Conservation (phyloP, 2,329 filamentous ascomycete genomes). For the Colletotrichum tropicicola region DNA sequence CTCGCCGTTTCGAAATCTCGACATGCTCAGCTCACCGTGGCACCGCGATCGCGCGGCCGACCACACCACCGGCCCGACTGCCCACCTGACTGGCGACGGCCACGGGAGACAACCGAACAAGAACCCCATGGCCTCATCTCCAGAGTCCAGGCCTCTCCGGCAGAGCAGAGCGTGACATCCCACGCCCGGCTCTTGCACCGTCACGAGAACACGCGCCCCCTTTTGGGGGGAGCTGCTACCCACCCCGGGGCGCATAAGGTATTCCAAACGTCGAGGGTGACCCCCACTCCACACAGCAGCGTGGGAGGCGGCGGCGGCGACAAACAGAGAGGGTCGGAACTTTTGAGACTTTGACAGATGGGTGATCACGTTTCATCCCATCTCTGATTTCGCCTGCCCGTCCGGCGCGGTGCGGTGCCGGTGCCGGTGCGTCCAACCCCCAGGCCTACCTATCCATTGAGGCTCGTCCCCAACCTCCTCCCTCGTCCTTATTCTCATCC, state of each 20-base stretch:
- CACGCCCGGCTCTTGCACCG: neutral
- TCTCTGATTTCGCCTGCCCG: neutral
- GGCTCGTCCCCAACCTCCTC: conserved; percentile 15
- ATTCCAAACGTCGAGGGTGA: neutral
- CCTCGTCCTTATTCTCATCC: neutral
- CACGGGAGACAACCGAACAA: neutral
- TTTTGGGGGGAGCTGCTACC: neutral
- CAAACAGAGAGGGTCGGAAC: neutral
- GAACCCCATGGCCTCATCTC: neutral
- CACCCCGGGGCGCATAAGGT: neutral
- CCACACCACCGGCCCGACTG: neutral
- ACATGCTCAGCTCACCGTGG: conserved; percentile 8
- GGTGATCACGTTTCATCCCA: conserved; percentile 20
- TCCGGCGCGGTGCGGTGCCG: too few species aligned
- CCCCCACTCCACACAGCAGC: neutral
- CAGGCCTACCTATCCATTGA: neutral
- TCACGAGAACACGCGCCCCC: neutral
- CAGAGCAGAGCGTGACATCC: neutral
- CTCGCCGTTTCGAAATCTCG: neutral
- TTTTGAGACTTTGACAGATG: conserved; percentile 19
- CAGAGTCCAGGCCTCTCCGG: neutral
- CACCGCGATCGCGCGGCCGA: neutral
- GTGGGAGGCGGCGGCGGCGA: neutral
- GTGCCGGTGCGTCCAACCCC: neutral
- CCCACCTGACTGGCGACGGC: neutral